Base-by-base conservation (phyloP, 2,329 filamentous ascomycete genomes). In the Botryotinia narcissicola region DNA sequence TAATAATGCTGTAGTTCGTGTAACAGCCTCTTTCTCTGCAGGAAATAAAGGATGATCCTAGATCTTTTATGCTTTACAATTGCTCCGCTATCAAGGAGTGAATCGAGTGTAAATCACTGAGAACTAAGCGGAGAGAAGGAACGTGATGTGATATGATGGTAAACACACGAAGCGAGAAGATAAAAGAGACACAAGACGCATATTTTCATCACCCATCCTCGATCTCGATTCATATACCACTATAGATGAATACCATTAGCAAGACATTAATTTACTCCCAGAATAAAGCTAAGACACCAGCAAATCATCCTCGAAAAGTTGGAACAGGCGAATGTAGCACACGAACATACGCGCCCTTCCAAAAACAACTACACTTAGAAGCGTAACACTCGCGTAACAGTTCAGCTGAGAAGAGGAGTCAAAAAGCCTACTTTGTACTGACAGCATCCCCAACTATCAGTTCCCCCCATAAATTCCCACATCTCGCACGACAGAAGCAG, bases 1-100 rank as follows among this genome's bases (percentile, higher is more conserved):
- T n/a, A 51, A 1, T 14, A n/a, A 1, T n/a, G 12, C 2, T 51
- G 48, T 0, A 6, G 2, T 6, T 51, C 48, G 1, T 51, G 48
- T 12, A n/a, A n/a, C 12, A n/a, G 12, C 48, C 9, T n/a, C 48
- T n/a, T n/a, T 16, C 12, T n/a, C 48, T 16, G 25, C 3, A n/a
- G 25, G 48, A 54, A n/a, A n/a, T 3, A n/a, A 12, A n/a, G 48
- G 12, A n/a, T n/a, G 12, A 54, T n/a, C 12, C 25, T 51, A 54
- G 48, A 2, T n/a, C 25, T n/a, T 54, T 54, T n/a, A n/a, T n/a
- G 6, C 25, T n/a, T 54, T 2, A 4, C 48, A n/a, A 54, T n/a
- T 54, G 12, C 12, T n/a, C 25, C 48, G 5, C 25, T n/a, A n/a
- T 1, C 5, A 7, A 14, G 1, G 25, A 54, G 48, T n/a, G 48